A percentile compares a stretch with the other conserved stretches of the same genome.
Evolutionary conservation across 225 moss, liverwort and hornwort species (phyloP).

Genomic region (Sphagnum contortum): DNA sequence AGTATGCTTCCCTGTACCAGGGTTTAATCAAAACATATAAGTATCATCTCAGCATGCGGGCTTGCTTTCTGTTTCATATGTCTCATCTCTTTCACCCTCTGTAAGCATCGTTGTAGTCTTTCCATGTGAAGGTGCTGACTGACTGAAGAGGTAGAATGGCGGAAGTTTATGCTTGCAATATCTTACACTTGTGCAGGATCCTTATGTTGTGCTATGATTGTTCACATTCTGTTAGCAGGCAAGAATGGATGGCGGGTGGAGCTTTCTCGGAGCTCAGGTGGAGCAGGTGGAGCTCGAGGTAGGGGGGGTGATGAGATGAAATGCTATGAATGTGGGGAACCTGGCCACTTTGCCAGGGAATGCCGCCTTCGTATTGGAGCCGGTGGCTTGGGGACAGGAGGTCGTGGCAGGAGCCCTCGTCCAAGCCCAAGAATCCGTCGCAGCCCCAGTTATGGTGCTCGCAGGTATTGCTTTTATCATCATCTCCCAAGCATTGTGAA

Average conservation of each 20-base stretch:
- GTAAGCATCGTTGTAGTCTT: no score
- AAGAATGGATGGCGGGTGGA: constrained; percentile 99
- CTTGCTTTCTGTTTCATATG: no score
- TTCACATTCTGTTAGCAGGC: constrained; percentile 40
- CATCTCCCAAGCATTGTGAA: no score
- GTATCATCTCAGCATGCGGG: no score
- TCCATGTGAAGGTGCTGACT: no score
- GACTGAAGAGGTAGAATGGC: no score
- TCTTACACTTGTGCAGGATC: not conserved
- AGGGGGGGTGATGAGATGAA: constrained; percentile 99
- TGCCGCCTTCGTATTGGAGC: constrained; percentile 96
- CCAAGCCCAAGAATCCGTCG: constrained; percentile 87
- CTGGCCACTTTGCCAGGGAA: constrained; percentile 96
- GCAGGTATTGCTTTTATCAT: constrained; percentile 38
- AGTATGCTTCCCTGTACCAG: no score
- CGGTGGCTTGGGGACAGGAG: constrained; percentile 89
- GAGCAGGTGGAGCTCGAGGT: constrained; percentile 93
- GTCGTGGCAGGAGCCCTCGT: constrained; percentile 89
- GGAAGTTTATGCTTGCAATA: no score
- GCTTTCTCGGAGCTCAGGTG: constrained; percentile 96
- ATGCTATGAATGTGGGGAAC: constrained; percentile 98
- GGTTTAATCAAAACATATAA: no score
- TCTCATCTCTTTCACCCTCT: no score
- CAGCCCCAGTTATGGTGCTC: constrained; percentile 96
- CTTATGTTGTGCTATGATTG: constrained; percentile 5